Conservation (phyloP, 768 basidiomycete genomes). For the Suillus subluteus region DNA sequence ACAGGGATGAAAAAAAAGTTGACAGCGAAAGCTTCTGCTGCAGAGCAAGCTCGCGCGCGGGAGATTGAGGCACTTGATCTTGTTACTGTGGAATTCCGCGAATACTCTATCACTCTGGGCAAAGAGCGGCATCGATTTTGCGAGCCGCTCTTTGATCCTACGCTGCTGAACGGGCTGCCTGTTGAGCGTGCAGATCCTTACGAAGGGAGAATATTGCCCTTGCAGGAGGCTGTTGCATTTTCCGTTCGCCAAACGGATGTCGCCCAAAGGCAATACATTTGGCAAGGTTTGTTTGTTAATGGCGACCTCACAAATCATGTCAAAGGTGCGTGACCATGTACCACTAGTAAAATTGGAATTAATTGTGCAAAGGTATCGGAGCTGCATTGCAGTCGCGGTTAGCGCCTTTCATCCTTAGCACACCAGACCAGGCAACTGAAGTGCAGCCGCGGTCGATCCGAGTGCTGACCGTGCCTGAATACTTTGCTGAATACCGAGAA, state of each 20-base stretch:
- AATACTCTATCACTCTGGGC: slow-evolving; percentile 72
- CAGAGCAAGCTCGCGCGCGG: slow-evolving; percentile 77
- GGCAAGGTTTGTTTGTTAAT: slow-evolving; percentile 80
- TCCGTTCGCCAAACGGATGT: slow-evolving; percentile 64
- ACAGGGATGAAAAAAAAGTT: slow-evolving; percentile 79
- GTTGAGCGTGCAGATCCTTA: slow-evolving; percentile 28
- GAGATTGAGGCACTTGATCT: slow-evolving; percentile 87
- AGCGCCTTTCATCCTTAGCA: slow-evolving; percentile 60
- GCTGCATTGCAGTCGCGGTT: slow-evolving; percentile 74
- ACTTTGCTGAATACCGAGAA: slow-evolving; percentile 89
- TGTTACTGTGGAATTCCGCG: slow-evolving; percentile 75
- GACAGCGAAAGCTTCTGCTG: slow-evolving; percentile 71
- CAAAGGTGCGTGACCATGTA: slow-evolving; percentile 53
- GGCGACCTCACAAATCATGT: slow-evolving; percentile 75
- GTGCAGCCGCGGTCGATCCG: slow-evolving; percentile 70
- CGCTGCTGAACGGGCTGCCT: slow-evolving; percentile 47
- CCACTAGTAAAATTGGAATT: slow-evolving; percentile 1
- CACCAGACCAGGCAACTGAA: slow-evolving; percentile 68
- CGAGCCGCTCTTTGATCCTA: slow-evolving; percentile 85
- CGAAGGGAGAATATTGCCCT: slow-evolving; percentile 38
- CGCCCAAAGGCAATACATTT: slow-evolving; percentile 71
- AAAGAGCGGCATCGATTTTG: slow-evolving; percentile 90
- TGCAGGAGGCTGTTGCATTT: slow-evolving; percentile 71
- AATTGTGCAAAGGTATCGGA: slow-evolving; percentile 52
- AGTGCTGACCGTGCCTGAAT: slow-evolving; percentile 76